These are phyloP conservation scores for Aspergillus coremiiformis DNA, from an alignment of 495 filamentous ascomycete genomes.

Conservation along the genomic window DNA sequence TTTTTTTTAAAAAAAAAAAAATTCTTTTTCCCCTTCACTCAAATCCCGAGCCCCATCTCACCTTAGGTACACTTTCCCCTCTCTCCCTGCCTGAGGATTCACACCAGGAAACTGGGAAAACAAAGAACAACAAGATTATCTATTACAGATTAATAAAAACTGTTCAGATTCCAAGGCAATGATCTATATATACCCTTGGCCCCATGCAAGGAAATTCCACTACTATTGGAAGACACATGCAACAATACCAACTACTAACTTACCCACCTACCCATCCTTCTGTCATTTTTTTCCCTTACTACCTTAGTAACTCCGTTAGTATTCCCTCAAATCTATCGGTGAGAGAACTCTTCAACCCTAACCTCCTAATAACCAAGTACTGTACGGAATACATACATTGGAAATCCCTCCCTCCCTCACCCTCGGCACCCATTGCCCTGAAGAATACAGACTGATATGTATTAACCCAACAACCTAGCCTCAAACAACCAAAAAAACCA, in stretches of 20 bases:
- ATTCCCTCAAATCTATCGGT: too few species aligned
- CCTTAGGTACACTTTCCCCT: background rate
- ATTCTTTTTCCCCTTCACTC: background rate
- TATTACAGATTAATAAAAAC: background rate
- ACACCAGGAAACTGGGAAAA: background rate
- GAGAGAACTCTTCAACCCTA: background rate
- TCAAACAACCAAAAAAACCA: too few species aligned
- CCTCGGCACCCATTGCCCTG: too few species aligned
- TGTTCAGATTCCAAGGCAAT: background rate
- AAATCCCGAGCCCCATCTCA: background rate
- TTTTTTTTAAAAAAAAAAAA: background rate
- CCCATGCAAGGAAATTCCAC: slow-evolving; percentile 2
- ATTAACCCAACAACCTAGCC: too few species aligned
- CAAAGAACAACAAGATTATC: background rate
- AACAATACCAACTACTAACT: background rate
- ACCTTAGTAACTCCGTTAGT: too few species aligned
- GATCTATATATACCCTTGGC: background rate
- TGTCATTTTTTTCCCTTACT: background rate
- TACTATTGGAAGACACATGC: background rate
- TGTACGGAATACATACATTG: too few species aligned
- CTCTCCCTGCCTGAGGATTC: background rate
- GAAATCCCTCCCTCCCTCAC: too few species aligned
- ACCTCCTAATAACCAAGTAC: background rate
- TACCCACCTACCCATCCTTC: background rate
- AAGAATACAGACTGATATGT: too few species aligned